Percentiles rank a stretch among this genome's conserved stretches.
These are phyloP conservation scores for Capsella rubella DNA, from an alignment of 441 rosid genomes.

Conservation along the genomic window DNA sequence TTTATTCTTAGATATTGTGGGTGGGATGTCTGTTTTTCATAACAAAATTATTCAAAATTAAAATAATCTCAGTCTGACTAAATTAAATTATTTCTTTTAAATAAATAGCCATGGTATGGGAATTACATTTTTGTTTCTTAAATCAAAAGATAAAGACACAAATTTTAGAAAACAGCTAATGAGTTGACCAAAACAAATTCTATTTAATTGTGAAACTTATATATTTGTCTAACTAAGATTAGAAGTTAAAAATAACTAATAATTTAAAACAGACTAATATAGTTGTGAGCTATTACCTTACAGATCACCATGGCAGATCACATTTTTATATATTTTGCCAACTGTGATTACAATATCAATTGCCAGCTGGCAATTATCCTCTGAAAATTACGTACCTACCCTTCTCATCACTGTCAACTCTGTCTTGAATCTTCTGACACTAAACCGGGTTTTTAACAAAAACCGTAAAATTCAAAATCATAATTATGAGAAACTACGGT, in stretches of 20 bases:
- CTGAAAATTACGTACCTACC: constrained; percentile 3
- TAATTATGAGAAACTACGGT: neutral
- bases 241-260: neutral
- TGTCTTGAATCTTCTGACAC: neutral
- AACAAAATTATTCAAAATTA: neutral
- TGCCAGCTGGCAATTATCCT: constrained; percentile 26
- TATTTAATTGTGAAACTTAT: neutral
- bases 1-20: constrained; percentile 31
- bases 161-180: constrained; percentile 1
- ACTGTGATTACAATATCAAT: constrained; percentile 30
- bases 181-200: neutral
- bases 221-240: neutral
- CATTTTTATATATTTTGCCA: constrained; percentile 28
- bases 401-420: neutral
- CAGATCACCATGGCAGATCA: constrained; percentile 28
- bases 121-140: neutral
- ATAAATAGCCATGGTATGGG: neutral
- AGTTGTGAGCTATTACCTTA: neutral
- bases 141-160: neutral
- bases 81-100: constrained; percentile 54
- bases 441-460: constrained; percentile 5
- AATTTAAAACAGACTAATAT: constrained; percentile 1
- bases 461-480: neutral
- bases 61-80: constrained; percentile 37
- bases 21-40: constrained; percentile 30